These are phyloP conservation scores for Neurospora sp. DNA, from an alignment of 495 filamentous ascomycete species.

Conservation along the genomic window DNA sequence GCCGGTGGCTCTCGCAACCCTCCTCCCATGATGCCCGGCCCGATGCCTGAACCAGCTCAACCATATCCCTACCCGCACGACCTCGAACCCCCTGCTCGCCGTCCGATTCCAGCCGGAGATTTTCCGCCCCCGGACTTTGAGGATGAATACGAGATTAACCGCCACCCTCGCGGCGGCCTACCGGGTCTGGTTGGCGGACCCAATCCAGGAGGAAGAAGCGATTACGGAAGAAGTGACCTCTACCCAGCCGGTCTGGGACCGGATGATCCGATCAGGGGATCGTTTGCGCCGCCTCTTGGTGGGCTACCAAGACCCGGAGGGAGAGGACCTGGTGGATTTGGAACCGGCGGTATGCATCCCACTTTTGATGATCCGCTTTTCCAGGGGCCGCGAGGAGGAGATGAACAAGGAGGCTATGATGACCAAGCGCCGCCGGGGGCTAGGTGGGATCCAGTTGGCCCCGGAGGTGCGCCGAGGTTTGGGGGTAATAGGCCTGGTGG, in stretches of 20 bases:
- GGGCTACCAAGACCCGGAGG: slow-evolving; percentile 10
- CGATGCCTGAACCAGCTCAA: slow-evolving; percentile 46
- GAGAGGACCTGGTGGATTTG: background rate
- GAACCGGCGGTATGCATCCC: slow-evolving; percentile 82
- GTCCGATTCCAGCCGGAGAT: slow-evolving; percentile 62
- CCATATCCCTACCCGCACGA: slow-evolving; percentile 62
- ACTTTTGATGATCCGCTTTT: slow-evolving; percentile 92
- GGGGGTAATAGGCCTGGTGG: slow-evolving; percentile 22
- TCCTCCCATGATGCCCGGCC: slow-evolving; percentile 39
- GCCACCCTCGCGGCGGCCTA: slow-evolving; percentile 45
- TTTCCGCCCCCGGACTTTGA: slow-evolving; percentile 86
- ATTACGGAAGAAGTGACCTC: slow-evolving; percentile 72
- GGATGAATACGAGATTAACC: slow-evolving; percentile 79
- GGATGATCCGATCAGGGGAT: slow-evolving; percentile 64
- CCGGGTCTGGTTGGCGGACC: slow-evolving; percentile 17
- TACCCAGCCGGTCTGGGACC: slow-evolving; percentile 84
- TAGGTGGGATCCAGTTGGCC: slow-evolving; percentile 73
- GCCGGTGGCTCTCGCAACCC: slow-evolving; percentile 17
- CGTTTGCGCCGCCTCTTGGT: slow-evolving; percentile 34
- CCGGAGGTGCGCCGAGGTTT: slow-evolving; percentile 45
- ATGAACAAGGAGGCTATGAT: slow-evolving; percentile 33
- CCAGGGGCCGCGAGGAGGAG: slow-evolving; percentile 46
- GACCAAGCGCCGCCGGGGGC: slow-evolving; percentile 49
- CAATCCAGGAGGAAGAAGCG: slow-evolving; percentile 23
- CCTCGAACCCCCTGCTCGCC: slow-evolving; percentile 50